These are phyloP conservation scores for Pugionium cornutum DNA, from an alignment of 345 rosid genomes.

Conservation along the genomic window DNA sequence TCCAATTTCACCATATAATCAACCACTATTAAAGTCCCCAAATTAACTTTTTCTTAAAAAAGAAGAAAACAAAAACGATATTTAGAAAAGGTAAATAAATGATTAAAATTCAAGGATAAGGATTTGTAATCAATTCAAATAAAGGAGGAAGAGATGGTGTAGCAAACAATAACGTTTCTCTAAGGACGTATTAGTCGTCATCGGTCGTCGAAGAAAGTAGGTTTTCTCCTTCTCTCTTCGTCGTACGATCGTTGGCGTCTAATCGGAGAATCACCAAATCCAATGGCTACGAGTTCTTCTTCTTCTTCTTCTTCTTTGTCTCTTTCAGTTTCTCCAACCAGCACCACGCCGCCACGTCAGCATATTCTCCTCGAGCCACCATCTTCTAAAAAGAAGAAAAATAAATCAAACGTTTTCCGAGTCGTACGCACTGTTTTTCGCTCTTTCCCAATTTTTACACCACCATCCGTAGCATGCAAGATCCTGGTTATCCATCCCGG, in stretches of 20 bases:
- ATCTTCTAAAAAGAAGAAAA: slow-evolving; percentile 41
- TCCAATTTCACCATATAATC: neutral
- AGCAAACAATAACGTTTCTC: slow-evolving; percentile 4
- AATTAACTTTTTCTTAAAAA: slow-evolving; percentile 16
- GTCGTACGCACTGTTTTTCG: slow-evolving; percentile 62
- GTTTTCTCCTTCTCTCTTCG: slow-evolving; percentile 26
- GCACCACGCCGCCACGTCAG: slow-evolving; percentile 7
- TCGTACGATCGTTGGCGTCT: slow-evolving; percentile 28
- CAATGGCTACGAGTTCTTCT: slow-evolving; percentile 20
- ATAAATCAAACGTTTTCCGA: slow-evolving; percentile 48
- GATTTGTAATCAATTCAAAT: slow-evolving; percentile 7
- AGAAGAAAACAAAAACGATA: slow-evolving; percentile 17
- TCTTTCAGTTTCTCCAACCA: slow-evolving; percentile 3
- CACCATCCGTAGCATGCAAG: slow-evolving; percentile 49
- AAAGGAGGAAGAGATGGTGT: slow-evolving; percentile 14
- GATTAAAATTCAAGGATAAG: slow-evolving; percentile 4
- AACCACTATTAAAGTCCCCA: slow-evolving; percentile 14
- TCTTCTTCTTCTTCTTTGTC: neutral
- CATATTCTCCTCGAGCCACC: slow-evolving; percentile 53
- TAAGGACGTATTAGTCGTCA: slow-evolving; percentile 27
- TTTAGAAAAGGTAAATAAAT: slow-evolving; percentile 17
- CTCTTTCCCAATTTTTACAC: slow-evolving; percentile 68
- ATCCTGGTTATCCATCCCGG: slow-evolving; percentile 49
- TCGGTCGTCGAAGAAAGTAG: slow-evolving; percentile 32
- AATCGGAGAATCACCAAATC: slow-evolving; percentile 6